Conservation (phyloP, 2,329 filamentous ascomycete genomes). For the Monascus ruber region DNA sequence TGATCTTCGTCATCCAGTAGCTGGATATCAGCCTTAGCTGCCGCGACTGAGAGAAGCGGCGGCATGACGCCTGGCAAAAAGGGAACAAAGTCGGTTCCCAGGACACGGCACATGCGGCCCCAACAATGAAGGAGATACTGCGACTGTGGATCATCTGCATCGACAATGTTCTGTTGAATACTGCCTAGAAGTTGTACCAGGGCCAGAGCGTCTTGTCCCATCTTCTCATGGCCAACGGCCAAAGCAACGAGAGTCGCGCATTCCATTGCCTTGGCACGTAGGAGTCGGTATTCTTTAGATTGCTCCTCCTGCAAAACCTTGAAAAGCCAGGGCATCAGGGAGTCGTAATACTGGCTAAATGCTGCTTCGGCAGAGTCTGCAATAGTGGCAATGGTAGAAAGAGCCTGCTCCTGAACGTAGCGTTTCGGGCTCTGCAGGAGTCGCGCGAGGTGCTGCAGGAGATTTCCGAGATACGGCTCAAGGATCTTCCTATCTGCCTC, state of each 20-base stretch:
- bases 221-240: conserved; percentile 85
- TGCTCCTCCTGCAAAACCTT: conserved; percentile 80
- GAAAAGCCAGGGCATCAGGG: conserved; percentile 88
- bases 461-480: conserved; percentile 83
- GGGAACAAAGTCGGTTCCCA: conserved; percentile 80
- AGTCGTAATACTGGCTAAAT: conserved; percentile 91
- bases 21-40: conserved; percentile 94
- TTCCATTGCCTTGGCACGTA: conserved; percentile 97
- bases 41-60: conserved; percentile 77
- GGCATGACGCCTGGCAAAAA: conserved; percentile 92
- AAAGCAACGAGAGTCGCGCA: conserved; percentile 90
- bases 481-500: conserved; percentile 87
- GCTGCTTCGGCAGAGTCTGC: conserved; percentile 95
- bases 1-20: conserved; percentile 91
- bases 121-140: conserved; percentile 98
- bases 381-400: conserved; percentile 96
- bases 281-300: conserved; percentile 80
- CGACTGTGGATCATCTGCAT: conserved; percentile 87
- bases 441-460: conserved; percentile 74
- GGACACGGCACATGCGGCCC: conserved; percentile 95
- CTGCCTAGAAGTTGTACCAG: conserved; percentile 77
- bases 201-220: conserved; percentile 75
- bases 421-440: conserved; percentile 85
- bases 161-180: conserved; percentile 77
- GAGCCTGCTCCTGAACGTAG: conserved; percentile 92